Conservation (phyloP, 1,139 yeast species). For the Magnusiomyces fungicola region DNA sequence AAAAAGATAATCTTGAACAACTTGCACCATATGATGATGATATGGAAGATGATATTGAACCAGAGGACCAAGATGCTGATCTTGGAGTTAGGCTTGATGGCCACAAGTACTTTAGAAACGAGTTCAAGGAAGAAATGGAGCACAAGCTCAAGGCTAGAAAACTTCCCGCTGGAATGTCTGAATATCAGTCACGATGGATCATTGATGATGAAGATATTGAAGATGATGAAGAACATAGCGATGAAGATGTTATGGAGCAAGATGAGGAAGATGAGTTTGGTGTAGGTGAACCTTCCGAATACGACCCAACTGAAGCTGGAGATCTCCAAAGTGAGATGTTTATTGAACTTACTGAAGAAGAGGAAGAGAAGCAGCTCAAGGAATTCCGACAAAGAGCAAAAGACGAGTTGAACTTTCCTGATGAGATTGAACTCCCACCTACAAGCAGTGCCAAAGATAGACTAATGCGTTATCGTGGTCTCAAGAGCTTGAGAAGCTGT, state of each 20-base stretch:
- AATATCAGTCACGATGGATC: slow-evolving; percentile 91
- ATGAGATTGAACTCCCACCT: slow-evolving; percentile 83
- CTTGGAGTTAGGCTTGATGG: slow-evolving; percentile 68
- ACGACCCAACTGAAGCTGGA: slow-evolving; percentile 43
- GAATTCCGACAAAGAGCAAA: slow-evolving; percentile 62
- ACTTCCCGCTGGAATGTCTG: slow-evolving; percentile 86
- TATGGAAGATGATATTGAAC: slow-evolving; percentile 38
- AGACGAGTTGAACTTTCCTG: slow-evolving; percentile 92
- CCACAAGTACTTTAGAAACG: slow-evolving; percentile 47
- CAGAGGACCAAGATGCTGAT: slow-evolving; percentile 35
- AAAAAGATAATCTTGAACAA: slow-evolving; percentile 61
- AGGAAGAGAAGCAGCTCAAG: slow-evolving; percentile 69
- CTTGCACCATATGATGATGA: slow-evolving; percentile 54
- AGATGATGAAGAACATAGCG: slow-evolving; percentile 36
- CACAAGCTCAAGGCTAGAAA: slow-evolving; percentile 28
- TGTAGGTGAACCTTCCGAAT: slow-evolving; percentile 25
- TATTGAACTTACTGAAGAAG: slow-evolving; percentile 71
- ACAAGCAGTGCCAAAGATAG: slow-evolving; percentile 66
- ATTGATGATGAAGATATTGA: slow-evolving; percentile 47
- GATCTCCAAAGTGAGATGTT: slow-evolving; percentile 48
- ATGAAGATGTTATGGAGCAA: slow-evolving; percentile 35
- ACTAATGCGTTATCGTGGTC: slow-evolving; percentile 73
- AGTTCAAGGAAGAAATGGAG: slow-evolving; percentile 36
- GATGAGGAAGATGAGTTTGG: slow-evolving; percentile 33
- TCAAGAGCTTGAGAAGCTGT: slow-evolving; percentile 71